These are phyloP conservation scores for Closterium sp. DNA, from an alignment of 139 green algal species.

Conservation along the genomic window DNA sequence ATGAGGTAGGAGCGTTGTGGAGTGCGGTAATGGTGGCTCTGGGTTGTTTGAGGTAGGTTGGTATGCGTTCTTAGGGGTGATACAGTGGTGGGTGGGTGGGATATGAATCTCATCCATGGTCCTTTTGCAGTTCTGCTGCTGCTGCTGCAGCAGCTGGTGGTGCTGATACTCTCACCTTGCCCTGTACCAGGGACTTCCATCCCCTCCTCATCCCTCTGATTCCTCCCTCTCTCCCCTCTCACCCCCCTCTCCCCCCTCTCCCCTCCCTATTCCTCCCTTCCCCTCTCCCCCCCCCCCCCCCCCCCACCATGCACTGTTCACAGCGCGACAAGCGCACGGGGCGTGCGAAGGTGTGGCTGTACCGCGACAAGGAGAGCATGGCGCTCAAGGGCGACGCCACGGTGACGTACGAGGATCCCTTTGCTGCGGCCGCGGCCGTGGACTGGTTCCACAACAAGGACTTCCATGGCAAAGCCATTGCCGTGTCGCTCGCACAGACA, in stretches of 20 bases:
- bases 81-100: no score
- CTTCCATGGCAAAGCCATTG: conserved; percentile 11
- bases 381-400: conserved; percentile 50
- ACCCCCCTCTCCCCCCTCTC: neutral
- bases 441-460: conserved; percentile 49
- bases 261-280: neutral
- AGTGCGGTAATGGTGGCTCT: neutral
- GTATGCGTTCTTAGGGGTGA: no score
- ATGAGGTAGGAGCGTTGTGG: neutral
- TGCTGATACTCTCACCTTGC: no score
- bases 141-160: no score
- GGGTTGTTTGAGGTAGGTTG: neutral
- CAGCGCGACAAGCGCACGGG: conserved; percentile 38
- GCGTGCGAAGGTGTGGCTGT: conserved; percentile 47
- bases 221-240: neutral
- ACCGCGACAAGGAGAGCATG: conserved; percentile 43
- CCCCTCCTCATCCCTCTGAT: neutral
- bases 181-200: no score
- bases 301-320: neutral
- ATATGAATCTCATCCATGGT: no score
- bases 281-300: neutral
- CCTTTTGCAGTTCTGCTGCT: no score
- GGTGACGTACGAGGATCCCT: conserved; percentile 47
- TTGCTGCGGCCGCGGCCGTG: conserved; percentile 39
- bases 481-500: conserved; percentile 20